Conservation (phyloP, 1,284 basidiomycete species). For the Apiotrichum laibachii region DNA sequence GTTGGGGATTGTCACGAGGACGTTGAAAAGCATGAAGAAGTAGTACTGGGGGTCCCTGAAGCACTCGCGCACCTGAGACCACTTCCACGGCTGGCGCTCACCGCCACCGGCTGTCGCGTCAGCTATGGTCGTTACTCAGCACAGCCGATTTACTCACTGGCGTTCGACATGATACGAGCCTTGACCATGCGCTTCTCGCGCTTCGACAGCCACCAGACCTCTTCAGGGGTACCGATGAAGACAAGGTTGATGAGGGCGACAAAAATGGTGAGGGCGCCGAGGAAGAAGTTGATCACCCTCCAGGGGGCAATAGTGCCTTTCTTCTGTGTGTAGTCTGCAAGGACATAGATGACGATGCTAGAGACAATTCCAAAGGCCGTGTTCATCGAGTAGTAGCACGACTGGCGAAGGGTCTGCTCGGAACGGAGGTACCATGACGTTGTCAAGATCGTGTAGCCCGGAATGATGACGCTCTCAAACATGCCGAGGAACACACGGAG, state of each 20-base stretch:
- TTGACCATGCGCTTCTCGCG: slow-evolving; percentile 24
- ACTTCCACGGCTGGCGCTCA: slow-evolving; percentile 30
- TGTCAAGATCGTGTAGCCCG: slow-evolving; percentile 27
- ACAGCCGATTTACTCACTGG: background rate
- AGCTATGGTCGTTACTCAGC: no score
- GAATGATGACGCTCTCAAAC: slow-evolving; percentile 32
- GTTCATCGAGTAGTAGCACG: slow-evolving; percentile 30
- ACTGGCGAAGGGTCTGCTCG: slow-evolving; percentile 18
- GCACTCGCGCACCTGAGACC: slow-evolving; percentile 32
- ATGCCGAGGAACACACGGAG: slow-evolving; percentile 27
- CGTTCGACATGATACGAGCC: slow-evolving; percentile 25
- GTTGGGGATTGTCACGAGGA: background rate
- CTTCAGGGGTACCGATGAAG: slow-evolving; percentile 23
- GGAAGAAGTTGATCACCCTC: slow-evolving; percentile 32
- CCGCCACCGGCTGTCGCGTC: slow-evolving; percentile 5
- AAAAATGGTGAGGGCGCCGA: slow-evolving; percentile 25
- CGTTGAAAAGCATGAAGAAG: slow-evolving; percentile 6
- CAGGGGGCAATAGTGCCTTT: slow-evolving; percentile 22
- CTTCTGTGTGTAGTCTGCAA: slow-evolving; percentile 17
- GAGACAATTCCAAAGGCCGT: slow-evolving; percentile 6
- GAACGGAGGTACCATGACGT: slow-evolving; percentile 15
- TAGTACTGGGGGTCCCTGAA: slow-evolving; percentile 33
- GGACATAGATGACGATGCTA: slow-evolving; percentile 17
- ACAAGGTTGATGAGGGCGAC: slow-evolving; percentile 19
- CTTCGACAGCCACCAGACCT: slow-evolving; percentile 25